Evolutionary conservation across 2,329 filamentous ascomycete species (phyloP).

Genomic region (Exophiala sp.): DNA sequence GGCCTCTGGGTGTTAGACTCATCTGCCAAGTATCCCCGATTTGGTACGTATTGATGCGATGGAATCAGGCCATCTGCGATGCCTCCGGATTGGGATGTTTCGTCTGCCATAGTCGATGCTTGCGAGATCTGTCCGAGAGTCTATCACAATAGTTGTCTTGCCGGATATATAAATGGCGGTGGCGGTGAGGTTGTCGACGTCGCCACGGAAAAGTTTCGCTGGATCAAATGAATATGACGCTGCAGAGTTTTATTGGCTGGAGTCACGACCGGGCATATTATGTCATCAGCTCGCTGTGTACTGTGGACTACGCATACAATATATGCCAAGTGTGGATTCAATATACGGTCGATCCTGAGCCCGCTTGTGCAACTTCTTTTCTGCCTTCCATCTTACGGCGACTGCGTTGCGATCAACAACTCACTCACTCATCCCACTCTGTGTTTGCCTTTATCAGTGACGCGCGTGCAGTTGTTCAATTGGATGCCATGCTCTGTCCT

Average conservation of each 20-base stretch:
- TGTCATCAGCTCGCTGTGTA: too few relatives aligned
- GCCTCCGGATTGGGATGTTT: slow-evolving; percentile 16
- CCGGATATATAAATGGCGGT: background rate
- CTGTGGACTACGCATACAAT: too few relatives aligned
- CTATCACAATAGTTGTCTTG: background rate
- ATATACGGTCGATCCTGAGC: too few relatives aligned
- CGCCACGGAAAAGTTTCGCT: background rate
- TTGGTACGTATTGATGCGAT: slow-evolving; percentile 45
- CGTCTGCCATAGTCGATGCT: slow-evolving; percentile 3
- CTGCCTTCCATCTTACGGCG: too few relatives aligned
- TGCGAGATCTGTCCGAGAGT: background rate
- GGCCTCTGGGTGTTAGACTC: slow-evolving; percentile 28
- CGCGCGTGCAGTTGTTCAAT: too few relatives aligned
- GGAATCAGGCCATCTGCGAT: slow-evolving; percentile 44
- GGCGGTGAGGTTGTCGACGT: background rate
- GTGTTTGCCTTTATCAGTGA: too few relatives aligned
- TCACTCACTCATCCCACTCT: too few relatives aligned
- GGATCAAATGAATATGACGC: background rate
- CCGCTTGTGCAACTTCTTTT: too few relatives aligned
- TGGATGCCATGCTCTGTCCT: too few relatives aligned
- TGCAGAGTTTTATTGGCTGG: too few relatives aligned
- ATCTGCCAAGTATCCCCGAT: slow-evolving; percentile 43
- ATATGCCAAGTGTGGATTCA: too few relatives aligned
- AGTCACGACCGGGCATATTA: background rate
- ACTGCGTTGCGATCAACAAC: too few relatives aligned